Conservation (phyloP, 2,329 filamentous ascomycete species). For the Penicillium olsonii region DNA sequence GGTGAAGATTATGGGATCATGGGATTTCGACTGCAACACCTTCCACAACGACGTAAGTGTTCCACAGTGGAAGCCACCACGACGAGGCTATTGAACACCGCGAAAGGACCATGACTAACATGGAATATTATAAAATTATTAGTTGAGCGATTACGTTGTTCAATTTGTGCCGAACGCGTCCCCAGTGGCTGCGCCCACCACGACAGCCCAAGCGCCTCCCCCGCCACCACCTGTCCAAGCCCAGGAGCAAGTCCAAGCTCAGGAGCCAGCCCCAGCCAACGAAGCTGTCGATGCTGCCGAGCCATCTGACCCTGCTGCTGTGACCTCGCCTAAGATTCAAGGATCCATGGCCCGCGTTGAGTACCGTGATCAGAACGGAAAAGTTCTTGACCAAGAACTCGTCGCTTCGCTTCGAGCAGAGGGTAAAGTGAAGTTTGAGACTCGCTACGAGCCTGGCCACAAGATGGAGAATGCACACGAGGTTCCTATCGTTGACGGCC, state of each 20-base stretch:
- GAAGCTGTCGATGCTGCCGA: slow-evolving; percentile 21
- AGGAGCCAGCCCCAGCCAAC: slow-evolving; percentile 18
- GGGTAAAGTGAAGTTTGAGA: slow-evolving; percentile 94
- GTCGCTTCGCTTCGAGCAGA: slow-evolving; percentile 70
- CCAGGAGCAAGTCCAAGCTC: slow-evolving; percentile 20
- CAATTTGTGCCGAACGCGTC: slow-evolving; percentile 22
- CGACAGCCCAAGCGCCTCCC: slow-evolving; percentile 20
- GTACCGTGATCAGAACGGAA: slow-evolving; percentile 93
- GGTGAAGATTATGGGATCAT: slow-evolving; percentile 82
- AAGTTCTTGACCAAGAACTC: slow-evolving; percentile 79
- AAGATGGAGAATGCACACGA: slow-evolving; percentile 77
- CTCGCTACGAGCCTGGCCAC: slow-evolving; percentile 92
- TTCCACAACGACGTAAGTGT: slow-evolving; percentile 82
- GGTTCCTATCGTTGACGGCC: slow-evolving; percentile 50
- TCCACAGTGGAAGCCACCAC: slow-evolving; percentile 33
- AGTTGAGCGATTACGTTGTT: slow-evolving; percentile 45
- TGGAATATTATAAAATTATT: slow-evolving; percentile 16
- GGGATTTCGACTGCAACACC: slow-evolving; percentile 98
- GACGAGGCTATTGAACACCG: slow-evolving; percentile 28
- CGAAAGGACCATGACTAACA: slow-evolving; percentile 28
- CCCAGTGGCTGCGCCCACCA: slow-evolving; percentile 26
- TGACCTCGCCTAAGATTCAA: slow-evolving; percentile 34
- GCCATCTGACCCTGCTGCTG: slow-evolving; percentile 23
- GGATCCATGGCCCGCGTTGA: slow-evolving; percentile 79
- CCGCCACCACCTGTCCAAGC: slow-evolving; percentile 16